Evolutionary conservation across 1,139 yeast genomes (phyloP).

Genomic region (Blastobotrys raffinosifermentans): DNA sequence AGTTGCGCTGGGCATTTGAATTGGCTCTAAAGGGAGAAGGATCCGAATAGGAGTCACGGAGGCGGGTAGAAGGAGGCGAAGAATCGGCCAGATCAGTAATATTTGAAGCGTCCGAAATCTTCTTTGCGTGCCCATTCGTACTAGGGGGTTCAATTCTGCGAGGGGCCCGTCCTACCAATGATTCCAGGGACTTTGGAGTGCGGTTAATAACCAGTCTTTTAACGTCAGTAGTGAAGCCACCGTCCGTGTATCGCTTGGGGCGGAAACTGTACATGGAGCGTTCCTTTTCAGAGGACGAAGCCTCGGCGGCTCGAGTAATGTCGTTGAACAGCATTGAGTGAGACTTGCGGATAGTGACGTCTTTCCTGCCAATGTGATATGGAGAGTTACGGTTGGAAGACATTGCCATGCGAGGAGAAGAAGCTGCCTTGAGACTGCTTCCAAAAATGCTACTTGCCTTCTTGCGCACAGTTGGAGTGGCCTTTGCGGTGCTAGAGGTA

Average conservation of each 20-base stretch:
- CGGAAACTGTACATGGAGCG: slow-evolving; percentile 3
- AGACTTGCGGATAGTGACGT: background rate
- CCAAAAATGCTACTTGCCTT: slow-evolving; percentile 4
- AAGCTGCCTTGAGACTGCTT: slow-evolving; percentile 10
- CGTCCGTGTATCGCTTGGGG: slow-evolving; percentile 12
- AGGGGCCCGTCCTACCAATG: slow-evolving; percentile 9
- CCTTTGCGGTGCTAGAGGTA: slow-evolving; percentile 3
- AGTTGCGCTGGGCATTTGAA: background rate
- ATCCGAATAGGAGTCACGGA: slow-evolving; percentile 2
- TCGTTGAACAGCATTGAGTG: background rate
- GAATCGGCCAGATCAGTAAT: background rate
- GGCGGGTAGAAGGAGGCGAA: slow-evolving; percentile 1
- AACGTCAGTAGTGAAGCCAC: slow-evolving; percentile 16
- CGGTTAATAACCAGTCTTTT: slow-evolving; percentile 33
- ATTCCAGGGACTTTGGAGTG: slow-evolving; percentile 40
- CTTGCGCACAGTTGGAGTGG: slow-evolving; percentile 8
- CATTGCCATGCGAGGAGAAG: slow-evolving; percentile 2
- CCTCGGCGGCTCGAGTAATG: background rate
- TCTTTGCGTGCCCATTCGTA: slow-evolving; percentile 2
- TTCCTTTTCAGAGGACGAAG: background rate
- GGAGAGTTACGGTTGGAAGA: background rate
- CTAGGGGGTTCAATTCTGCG: background rate
- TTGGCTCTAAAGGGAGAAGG: slow-evolving; percentile 8
- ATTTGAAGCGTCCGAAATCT: slow-evolving; percentile 3
- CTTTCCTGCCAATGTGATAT: background rate